Evolutionary conservation across 148 eudicot genomes (phyloP), one percentile per base, ranked within the genome.

Genomic region (Silene uniflora): DNA sequence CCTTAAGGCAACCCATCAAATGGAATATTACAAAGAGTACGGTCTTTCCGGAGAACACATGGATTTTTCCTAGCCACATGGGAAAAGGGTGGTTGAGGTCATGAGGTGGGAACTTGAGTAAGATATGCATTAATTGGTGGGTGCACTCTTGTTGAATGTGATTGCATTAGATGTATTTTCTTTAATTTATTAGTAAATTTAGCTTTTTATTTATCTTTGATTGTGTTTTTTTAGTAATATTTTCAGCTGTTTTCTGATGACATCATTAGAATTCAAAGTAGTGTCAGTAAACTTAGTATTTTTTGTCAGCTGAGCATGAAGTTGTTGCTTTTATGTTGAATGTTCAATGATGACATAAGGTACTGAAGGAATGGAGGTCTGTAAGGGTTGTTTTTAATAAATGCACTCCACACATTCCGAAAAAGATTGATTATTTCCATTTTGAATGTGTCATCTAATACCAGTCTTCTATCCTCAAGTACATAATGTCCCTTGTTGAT

Each of bases 81-180:
- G 35, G 59, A 23, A 42, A 69, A 1, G 58, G 25, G 29, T 52
- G 56, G 17, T 2, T 49, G 54, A 67, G 23, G 61, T 19, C 12
- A 10, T 22, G 16, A 47, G 10, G 49, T 19, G 17, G 25, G 7
- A 25, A 23, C 21, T 17, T 27, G 47, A 6, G n/a, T 39, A 55
- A 35, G 7, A 7, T 32, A 24, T 44, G 24, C 14, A 63, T 64
- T 52, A 27, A 75, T 64, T 46, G 24, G 56, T 63, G 61, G 69
- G 59, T 63, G 72, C 66, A 62, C 67, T 73, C 42, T 32, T 13
- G 69, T 69, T 47, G 74, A 68, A 68, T 67, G 73, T 35, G 56
- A 63, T 32, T 72, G 62, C n/a, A 67, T 32, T 52, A 67, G 76
- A 35, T 23, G 70, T 56, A 8, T 16, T 65, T 73, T 13, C 5